Evolutionary conservation across 1,139 yeast species (phyloP), one percentile per base, ranked within the genome.

Genomic region (Zygosaccharomyces pseudobailii): DNA sequence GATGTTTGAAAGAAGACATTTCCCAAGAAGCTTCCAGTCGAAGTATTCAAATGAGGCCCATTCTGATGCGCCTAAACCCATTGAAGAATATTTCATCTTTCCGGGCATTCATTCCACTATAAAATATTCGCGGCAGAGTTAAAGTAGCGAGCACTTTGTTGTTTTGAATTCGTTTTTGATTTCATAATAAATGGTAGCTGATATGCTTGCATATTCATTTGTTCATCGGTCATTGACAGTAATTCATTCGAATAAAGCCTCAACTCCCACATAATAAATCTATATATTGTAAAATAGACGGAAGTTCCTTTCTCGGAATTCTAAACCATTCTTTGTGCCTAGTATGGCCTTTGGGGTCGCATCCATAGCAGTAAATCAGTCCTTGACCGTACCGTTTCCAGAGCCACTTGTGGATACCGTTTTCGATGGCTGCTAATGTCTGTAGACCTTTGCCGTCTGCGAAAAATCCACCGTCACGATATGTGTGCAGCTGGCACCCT

Each of bases 321-420:
- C 52, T 45, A 36, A 61, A 60, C 67, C 67, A 63, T 48, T 63
- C 67, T 3, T 48, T 46, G 51, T 63, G 67, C 37, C 54, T 51
- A 22, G 52, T 59, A n/a, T 51, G 41, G 5, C 53, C 56, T 7
- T 42, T 42, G 6, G 51, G 53, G 39, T 56, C 52, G 55, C 67
- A 61, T 6, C 65, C 65, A 37, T 55, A 50, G 42, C 67, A 63
- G 44, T 57, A 51, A 13, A 62, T 48, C 10, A 59, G 39, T 0
- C 65, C 67, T 40, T 57, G 58, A 1, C 66, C 67, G 33, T 56
- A 62, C 34, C 53, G 50, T 35, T 55, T 51, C 67, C 67, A 62
- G 25, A 63, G 51, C 17, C 52, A 40, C 20, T 47, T 48, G 37
- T 63, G 67, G 9, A 62, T 52, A 8, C 41, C 45, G 30, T 49